These are phyloP conservation scores for Xylaria polymorpha DNA, from an alignment of 2,329 filamentous ascomycete genomes.

Conservation along the genomic window DNA sequence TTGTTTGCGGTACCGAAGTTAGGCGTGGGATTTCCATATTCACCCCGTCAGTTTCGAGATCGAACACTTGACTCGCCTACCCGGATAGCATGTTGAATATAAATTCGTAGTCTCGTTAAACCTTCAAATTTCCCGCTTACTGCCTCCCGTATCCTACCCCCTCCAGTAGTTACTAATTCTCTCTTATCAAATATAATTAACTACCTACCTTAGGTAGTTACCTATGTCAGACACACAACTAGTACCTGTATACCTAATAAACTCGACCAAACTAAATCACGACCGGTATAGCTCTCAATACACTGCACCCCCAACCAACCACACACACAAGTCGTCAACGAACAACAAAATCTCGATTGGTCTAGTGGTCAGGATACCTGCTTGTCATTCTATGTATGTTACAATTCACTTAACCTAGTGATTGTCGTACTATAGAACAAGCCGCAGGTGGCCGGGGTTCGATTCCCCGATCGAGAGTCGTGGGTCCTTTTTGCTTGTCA, in stretches of 20 bases:
- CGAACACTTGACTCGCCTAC: too few relatives aligned
- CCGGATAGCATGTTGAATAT: too few relatives aligned
- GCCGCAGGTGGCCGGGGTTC: constrained; percentile 50
- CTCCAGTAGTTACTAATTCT: not conserved
- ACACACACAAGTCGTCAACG: too few relatives aligned
- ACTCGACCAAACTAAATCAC: constrained; percentile 5
- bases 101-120: not conserved
- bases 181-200: not conserved
- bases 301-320: not conserved
- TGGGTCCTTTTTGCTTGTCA: not conserved
- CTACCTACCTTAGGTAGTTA: too few relatives aligned
- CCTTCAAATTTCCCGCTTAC: not conserved
- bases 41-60: too few relatives aligned
- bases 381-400: constrained; percentile 20
- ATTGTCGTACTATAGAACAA: constrained; percentile 5
- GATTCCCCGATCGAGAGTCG: constrained; percentile 52
- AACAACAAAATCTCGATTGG: constrained; percentile 28
- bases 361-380: constrained; percentile 38
- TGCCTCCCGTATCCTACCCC: not conserved
- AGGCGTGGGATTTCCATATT: too few relatives aligned
- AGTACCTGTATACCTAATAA: too few relatives aligned
- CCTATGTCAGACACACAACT: not conserved
- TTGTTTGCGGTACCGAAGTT: too few relatives aligned
- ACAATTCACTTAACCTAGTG: not conserved
- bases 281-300: not conserved